Evolutionary conservation across 1,284 basidiomycete genomes (phyloP), one percentile per base, ranked within the genome.

Genomic region (Xerocomus minutiporus): DNA sequence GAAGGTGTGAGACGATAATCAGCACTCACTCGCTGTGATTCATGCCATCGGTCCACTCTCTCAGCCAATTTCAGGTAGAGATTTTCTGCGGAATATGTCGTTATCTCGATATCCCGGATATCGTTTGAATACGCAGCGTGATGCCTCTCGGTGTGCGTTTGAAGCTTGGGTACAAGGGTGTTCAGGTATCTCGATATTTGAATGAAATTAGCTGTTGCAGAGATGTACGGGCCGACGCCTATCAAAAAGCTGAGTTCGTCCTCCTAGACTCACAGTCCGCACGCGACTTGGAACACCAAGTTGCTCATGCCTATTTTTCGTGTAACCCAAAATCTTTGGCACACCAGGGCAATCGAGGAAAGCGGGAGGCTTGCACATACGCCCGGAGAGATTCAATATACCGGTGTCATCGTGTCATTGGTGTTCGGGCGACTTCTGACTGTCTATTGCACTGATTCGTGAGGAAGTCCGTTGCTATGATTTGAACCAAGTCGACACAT

Each of bases 101-200:
- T 32, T 26, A 34, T 23, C 44, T 46, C 31, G 44, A 35, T 5
- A n/a, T 46, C 20, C 32, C 13, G 11, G 44, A 46, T 11, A 35
- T 46, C 13, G 4, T 46, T 26, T 32, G 44, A 25, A 35, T 25
- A 35, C 44, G 44, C 44, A 46, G 32, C 15, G 44, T 46, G 34
- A 20, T 23, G 44, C 29, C 5, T 20, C 20, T 35, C 26, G 32
- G 4, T 29, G 31, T 20, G 29, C 20, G 7, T 26, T 13, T 35
- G 23, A 41, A 26, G 32, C 32, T 35, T 23, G 11, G 23, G 12
- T 25, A 26, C 32, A 35, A 35, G 31, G 5, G 13, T 4, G 8
- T 39, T 61, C 34, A 61, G 62, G 61, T 65, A 12, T 61, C 62
- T 38, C 59, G 47, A 39, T 52, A 49, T 34, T 34, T 65, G 23